These are phyloP conservation scores for Nemania sp. DNA, from an alignment of 2,329 filamentous ascomycete species.

Conservation along the genomic window DNA sequence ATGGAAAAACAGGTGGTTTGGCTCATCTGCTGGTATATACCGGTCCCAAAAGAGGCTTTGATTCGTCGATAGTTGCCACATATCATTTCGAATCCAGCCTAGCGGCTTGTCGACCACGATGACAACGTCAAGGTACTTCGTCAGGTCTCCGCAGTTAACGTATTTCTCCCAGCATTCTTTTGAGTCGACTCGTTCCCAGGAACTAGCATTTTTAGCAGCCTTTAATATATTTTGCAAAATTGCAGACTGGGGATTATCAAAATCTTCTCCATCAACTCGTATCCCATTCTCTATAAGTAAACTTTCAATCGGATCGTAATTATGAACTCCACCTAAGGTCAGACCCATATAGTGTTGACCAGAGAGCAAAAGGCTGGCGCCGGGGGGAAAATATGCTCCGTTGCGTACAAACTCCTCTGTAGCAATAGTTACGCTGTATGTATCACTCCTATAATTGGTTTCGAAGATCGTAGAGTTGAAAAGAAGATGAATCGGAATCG, in stretches of 20 bases:
- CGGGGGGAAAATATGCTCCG: constrained; percentile 30
- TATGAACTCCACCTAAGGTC: neutral
- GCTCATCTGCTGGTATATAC: constrained; percentile 15
- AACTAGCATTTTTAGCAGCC: neutral
- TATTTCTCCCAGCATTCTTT: neutral
- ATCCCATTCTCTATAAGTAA: no score
- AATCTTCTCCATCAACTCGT: no score
- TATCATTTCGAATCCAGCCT: constrained; percentile 33
- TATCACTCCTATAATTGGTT: constrained; percentile 10
- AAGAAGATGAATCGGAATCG: constrained; percentile 38
- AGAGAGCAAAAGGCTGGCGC: constrained; percentile 19
- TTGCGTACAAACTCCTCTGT: constrained; percentile 33
- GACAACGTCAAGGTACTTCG: constrained; percentile 31
- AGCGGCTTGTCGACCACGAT: constrained; percentile 16
- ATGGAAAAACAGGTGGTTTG: constrained; percentile 30
- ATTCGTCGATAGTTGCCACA: constrained; percentile 30
- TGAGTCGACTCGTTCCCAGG: neutral
- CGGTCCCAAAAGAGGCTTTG: constrained; percentile 20
- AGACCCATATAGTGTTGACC: neutral
- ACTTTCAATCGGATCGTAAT: neutral
- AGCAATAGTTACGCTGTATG: constrained; percentile 32
- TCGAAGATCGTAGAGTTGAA: constrained; percentile 37
- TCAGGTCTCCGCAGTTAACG: neutral
- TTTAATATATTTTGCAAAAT: neutral
- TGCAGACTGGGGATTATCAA: neutral